Evolutionary conservation across 176 grass and related monocot genomes (phyloP), one percentile per base, ranked within the genome.

Genomic region (Triticum urartu): DNA sequence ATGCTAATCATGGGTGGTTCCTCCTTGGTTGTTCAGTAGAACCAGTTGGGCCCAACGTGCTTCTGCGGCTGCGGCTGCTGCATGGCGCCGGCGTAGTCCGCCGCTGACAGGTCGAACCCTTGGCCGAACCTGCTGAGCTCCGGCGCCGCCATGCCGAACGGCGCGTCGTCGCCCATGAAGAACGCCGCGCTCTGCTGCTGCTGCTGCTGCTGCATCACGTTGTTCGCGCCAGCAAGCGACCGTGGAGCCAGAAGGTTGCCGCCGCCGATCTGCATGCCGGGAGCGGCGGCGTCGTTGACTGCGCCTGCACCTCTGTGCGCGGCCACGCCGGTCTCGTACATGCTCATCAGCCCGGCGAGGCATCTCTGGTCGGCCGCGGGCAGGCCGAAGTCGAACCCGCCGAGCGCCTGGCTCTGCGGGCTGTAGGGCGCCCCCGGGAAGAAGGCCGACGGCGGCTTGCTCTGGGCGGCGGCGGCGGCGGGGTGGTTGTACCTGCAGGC

Each of bases 311-410:
- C 72, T 9, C 73, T 80, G 74, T 78, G 34, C 13, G 81, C 62
- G 32, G 68, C 68, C 28, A 83, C 88, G 86, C 75, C 91, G 48
- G 58, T 56, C n/a, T 93, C 87, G 48, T 95, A 95, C 81, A 93
- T 84, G 83, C 56, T 81, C 94, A 95, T 95, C 72, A 95, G 90
- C 67, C 87, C 91, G 13, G 78, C 79, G 72, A 95, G 92, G 13
- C 91, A 93, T 64, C 87, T 89, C 61, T 95, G 84, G 12, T 83
- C 93, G 64, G 93, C 86, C 26, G 82, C 30, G 58, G 93, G 88
- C 11, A 95, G 18, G 34, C 84, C 81, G 54, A 90, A 89, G 71
- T 88, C 89, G 11, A 90, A 38, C 2, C 79, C 68, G 13, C 47
- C 85, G 5, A 85, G 47, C 35, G 80, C 43, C 38, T 85, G 78